Evolutionary conservation across 2,329 filamentous ascomycete genomes (phyloP).

Genomic region (Ascomycota sp.): DNA sequence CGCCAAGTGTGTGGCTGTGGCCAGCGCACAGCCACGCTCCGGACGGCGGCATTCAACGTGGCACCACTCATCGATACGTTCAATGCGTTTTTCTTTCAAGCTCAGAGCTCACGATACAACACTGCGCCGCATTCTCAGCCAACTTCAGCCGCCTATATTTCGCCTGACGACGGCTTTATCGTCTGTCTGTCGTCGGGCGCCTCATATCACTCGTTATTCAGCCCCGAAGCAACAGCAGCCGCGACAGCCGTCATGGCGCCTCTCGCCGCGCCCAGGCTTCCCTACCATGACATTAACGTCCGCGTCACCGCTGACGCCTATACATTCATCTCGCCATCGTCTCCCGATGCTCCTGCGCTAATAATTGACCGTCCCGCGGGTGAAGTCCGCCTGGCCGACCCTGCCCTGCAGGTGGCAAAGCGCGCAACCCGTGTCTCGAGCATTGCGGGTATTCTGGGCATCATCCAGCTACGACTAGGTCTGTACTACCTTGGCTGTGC

Average conservation of each 20-base stretch:
- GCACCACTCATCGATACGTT: too few relatives aligned
- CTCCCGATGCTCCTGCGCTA: slow-evolving; percentile 69
- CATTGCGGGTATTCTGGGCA: slow-evolving; percentile 83
- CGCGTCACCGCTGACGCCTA: slow-evolving; percentile 83
- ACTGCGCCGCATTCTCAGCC: too few relatives aligned
- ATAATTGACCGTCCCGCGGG: slow-evolving; percentile 84
- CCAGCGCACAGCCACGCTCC: too few relatives aligned
- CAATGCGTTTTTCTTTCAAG: too few relatives aligned
- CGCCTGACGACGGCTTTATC: too few relatives aligned
- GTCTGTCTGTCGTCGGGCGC: too few relatives aligned
- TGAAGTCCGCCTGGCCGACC: slow-evolving; percentile 70
- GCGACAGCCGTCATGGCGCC: slow-evolving; percentile 14
- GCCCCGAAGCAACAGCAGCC: background rate
- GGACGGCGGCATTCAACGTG: too few relatives aligned
- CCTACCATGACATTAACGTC: slow-evolving; percentile 93
- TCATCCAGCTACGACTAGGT: slow-evolving; percentile 88
- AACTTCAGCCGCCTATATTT: too few relatives aligned
- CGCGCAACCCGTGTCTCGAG: slow-evolving; percentile 59
- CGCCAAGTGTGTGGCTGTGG: too few relatives aligned
- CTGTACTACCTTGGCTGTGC: slow-evolving; percentile 10
- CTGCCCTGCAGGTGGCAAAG: slow-evolving; percentile 53
- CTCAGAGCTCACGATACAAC: too few relatives aligned
- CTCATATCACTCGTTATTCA: too few relatives aligned
- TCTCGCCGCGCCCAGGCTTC: slow-evolving; percentile 23
- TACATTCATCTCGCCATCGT: slow-evolving; percentile 89